Evolutionary conservation across 495 filamentous ascomycete genomes (phyloP), one percentile per base, ranked within the genome.

Genomic region (Penicillium herquei): DNA sequence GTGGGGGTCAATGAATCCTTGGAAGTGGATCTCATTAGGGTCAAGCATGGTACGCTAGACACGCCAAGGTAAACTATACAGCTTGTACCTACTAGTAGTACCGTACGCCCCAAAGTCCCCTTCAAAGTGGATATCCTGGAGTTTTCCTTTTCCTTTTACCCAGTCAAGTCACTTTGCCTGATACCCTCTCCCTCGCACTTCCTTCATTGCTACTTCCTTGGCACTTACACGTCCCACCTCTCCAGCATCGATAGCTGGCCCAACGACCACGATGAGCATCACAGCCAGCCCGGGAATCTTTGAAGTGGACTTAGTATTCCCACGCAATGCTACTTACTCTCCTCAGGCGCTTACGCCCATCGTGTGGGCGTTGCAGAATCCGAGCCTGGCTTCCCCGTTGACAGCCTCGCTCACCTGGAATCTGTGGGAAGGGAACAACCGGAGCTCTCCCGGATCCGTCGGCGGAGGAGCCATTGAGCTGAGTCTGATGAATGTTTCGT

Each of bases 231-330:
- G 18, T 45, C 31, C 9, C 31, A 26, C 10, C 2, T 31, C 21
- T 45, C 42, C 21, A 2, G 42, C 21, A 7, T 45, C 21, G 9
- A 45, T 45, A 12, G 18, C 18, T 45, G 42, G 18, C 42, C 42
- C 9, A 7, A 45, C 42, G 10, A 45, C 8, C 21, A 45, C 42
- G 21, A 45, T 45, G 42, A 31, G 7, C 6, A 42, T 49, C 10
- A 39, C 32, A 39, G 31, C 47, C 32, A 51, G 7, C 35, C 48
- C 35, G 17, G 48, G 48, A 11, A 40, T 50, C 13, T 39, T 40
- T 30, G 33, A 50, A 40, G 48, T 50, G 48, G 34, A 50, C 33
- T 40, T 50, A 34, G 7, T 50, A n/a, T 50, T 40, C 48, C 48
- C 48, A 35, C 48, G 48, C 48, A 50, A 49, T 49, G 46, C 31